phyloP scores from a whole-genome alignment of 352 stramenopile genomes.

The Peronospora farinosa region DNA sequence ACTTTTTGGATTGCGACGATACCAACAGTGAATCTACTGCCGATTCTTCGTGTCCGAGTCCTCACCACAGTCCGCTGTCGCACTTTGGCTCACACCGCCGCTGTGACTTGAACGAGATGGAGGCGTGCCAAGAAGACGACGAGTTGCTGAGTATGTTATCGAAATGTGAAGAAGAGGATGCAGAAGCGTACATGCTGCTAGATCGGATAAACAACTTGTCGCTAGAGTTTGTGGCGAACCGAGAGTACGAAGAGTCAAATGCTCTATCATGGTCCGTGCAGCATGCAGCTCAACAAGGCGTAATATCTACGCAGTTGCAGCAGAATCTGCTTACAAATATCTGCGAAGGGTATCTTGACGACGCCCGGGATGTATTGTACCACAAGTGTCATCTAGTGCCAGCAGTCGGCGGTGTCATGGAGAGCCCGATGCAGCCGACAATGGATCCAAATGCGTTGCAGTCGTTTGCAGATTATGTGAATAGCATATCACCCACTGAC shows the following conservation, averaged over 20 bases:
- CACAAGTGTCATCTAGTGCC: conserved; percentile 73
- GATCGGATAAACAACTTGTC: conserved; percentile 62
- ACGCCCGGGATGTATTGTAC: conserved; percentile 76
- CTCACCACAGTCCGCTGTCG: conserved; percentile 35
- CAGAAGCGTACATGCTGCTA: conserved; percentile 55
- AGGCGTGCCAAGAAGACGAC: conserved; percentile 37
- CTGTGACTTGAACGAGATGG: conserved; percentile 24
- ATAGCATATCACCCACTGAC: conserved; percentile 52
- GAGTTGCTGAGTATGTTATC: conserved; percentile 47
- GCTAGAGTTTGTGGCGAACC: conserved; percentile 59
- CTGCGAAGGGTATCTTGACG: conserved; percentile 47
- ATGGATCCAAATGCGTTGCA: conserved; percentile 32
- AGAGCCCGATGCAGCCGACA: conserved; percentile 30
- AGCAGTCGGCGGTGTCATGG: conserved; percentile 58
- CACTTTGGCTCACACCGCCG: conserved; percentile 30
- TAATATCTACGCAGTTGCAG: conserved; percentile 58
- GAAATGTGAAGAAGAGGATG: conserved; percentile 55
- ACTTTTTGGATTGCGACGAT: conserved; percentile 64
- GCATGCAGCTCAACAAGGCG: conserved; percentile 53
- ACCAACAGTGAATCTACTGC: conserved; percentile 70
- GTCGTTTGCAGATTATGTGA: conserved; percentile 50
- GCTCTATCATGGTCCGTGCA: conserved; percentile 65
- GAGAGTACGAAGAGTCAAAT: conserved; percentile 66
- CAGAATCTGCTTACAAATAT: conserved; percentile 64
- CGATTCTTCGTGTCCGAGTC: conserved; percentile 68